Conservation (phyloP, 768 basidiomycete genomes). For the Pluteus cervinus region DNA sequence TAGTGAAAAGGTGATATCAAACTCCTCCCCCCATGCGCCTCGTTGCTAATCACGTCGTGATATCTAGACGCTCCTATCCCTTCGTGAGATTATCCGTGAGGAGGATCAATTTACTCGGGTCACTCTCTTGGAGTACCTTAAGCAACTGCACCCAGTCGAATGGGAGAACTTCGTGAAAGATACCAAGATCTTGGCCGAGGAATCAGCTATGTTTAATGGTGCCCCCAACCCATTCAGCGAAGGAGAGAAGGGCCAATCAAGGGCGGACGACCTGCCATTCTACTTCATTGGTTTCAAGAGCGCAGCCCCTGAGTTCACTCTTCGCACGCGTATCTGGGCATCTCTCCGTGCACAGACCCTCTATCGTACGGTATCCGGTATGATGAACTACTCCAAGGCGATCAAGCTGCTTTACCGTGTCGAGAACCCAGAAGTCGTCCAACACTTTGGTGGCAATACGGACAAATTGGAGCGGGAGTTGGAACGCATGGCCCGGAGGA, state of each 20-base stretch:
- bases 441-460: conserved; percentile 95
- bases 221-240: conserved; percentile 59
- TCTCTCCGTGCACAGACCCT: conserved; percentile 97
- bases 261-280: conserved; percentile 91
- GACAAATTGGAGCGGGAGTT: conserved; percentile 95
- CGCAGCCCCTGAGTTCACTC: conserved; percentile 95
- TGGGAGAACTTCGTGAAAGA: conserved; percentile 99
- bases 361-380: conserved; percentile 97
- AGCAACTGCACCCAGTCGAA: conserved; percentile 95
- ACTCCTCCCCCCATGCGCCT: neutral
- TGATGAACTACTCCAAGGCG: conserved; percentile 99
- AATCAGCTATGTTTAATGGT: conserved; percentile 82
- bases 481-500: conserved; percentile 95
- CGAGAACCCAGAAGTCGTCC: conserved; percentile 98
- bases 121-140: conserved; percentile 95
- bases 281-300: conserved; percentile 99
- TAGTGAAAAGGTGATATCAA: conserved; percentile 88
- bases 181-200: conserved; percentile 97
- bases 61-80: conserved; percentile 79
- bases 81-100: conserved; percentile 97
- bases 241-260: conserved; percentile 78
- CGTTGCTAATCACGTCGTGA: conserved; percentile 7
- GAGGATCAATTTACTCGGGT: conserved; percentile 97
- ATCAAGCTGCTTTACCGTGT: conserved; percentile 99
- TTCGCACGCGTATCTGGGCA: conserved; percentile 99